Evolutionary conservation across 352 stramenopile species (phyloP).

Genomic region (Globisporangium splendens): DNA sequence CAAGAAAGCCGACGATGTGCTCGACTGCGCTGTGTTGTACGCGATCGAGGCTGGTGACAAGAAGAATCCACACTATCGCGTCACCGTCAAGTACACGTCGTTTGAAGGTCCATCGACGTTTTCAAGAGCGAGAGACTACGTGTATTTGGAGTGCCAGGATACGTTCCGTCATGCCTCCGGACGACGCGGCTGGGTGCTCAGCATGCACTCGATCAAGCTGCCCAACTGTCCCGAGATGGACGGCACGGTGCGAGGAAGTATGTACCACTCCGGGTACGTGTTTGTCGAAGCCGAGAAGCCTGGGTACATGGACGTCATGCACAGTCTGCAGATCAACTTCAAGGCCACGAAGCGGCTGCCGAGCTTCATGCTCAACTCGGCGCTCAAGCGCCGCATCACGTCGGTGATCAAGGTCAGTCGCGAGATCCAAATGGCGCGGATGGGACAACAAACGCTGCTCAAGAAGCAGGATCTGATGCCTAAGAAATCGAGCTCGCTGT

Average conservation of each 20-base stretch:
- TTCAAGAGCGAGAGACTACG: slow-evolving; percentile 62
- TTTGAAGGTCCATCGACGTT: slow-evolving; percentile 56
- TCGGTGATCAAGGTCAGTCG: slow-evolving; percentile 61
- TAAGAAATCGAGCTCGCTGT: slow-evolving; percentile 52
- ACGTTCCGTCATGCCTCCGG: slow-evolving; percentile 72
- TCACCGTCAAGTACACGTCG: slow-evolving; percentile 68
- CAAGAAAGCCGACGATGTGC: slow-evolving; percentile 60
- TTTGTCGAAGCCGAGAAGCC: slow-evolving; percentile 74
- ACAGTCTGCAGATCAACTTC: slow-evolving; percentile 85
- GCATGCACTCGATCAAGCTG: slow-evolving; percentile 84
- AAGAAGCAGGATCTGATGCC: slow-evolving; percentile 66
- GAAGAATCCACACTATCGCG: slow-evolving; percentile 55
- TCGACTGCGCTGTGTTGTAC: slow-evolving; percentile 70
- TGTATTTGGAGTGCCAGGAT: slow-evolving; percentile 75
- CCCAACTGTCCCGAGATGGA: slow-evolving; percentile 67
- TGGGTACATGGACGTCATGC: slow-evolving; percentile 84
- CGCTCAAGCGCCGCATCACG: slow-evolving; percentile 59
- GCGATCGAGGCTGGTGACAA: slow-evolving; percentile 38
- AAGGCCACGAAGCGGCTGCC: slow-evolving; percentile 64
- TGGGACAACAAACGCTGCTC: slow-evolving; percentile 56
- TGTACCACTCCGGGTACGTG: slow-evolving; percentile 81
- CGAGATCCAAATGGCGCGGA: slow-evolving; percentile 56
- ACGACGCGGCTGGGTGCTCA: slow-evolving; percentile 68
- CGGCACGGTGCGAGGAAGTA: slow-evolving; percentile 67
- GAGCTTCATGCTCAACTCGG: slow-evolving; percentile 60